Conservation (phyloP, 2,329 filamentous ascomycete genomes). For the Cladosporium oxysporum region DNA sequence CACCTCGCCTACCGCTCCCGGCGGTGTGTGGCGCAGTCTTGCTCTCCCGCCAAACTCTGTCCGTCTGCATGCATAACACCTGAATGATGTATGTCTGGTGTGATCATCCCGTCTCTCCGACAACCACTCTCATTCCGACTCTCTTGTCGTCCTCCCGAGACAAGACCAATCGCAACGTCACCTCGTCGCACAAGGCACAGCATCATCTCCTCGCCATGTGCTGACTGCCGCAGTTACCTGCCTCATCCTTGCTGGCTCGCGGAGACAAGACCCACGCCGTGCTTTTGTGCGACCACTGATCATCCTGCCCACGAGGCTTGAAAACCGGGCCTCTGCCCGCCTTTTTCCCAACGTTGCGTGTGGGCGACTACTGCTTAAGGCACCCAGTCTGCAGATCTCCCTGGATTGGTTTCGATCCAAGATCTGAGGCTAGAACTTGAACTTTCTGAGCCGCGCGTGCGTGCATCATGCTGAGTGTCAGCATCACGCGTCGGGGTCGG, state of each 20-base stretch:
- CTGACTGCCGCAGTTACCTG: not conserved
- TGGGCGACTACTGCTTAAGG: not conserved
- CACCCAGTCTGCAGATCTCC: not conserved
- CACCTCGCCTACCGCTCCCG: not conserved
- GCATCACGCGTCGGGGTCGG: not conserved
- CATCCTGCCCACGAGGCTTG: conserved; percentile 3
- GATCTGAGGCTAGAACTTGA: not conserved
- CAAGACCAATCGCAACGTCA: conserved; percentile 12
- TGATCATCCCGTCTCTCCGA: conserved; percentile 9
- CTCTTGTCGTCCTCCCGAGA: not conserved
- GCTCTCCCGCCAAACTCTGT: not conserved
- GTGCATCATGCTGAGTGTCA: not conserved
- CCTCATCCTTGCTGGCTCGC: not conserved
- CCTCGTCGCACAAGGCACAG: conserved; percentile 4
- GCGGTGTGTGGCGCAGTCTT: conserved; percentile 1
- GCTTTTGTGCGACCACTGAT: not conserved
- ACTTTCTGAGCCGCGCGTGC: not conserved
- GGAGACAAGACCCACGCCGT: not conserved
- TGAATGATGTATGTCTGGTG: not conserved
- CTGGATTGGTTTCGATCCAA: not conserved
- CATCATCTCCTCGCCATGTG: not conserved
- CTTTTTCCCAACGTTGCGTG: not conserved
- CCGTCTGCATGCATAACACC: not conserved
- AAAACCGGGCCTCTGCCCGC: not conserved
- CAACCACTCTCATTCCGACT: conserved; percentile 12